A percentile compares a stretch with the other conserved stretches of the same genome.
Evolutionary conservation across 2,329 filamentous ascomycete species (phyloP).

Genomic region (Cladosporium sphaerospermum): DNA sequence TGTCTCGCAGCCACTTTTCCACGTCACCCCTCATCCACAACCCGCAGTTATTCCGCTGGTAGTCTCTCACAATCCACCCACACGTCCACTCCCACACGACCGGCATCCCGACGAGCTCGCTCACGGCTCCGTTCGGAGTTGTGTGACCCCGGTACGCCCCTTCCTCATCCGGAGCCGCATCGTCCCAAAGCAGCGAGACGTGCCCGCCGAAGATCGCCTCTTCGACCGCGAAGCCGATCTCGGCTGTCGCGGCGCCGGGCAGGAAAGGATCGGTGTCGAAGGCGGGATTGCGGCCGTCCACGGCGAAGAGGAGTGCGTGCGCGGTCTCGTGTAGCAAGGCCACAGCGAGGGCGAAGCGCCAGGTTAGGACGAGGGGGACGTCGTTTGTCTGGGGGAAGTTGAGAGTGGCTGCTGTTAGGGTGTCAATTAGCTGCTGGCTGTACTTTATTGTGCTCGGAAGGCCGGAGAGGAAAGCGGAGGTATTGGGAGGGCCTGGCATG

Average conservation of each 20-base stretch:
- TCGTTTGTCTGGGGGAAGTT: background rate
- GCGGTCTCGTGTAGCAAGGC: conserved; percentile 4
- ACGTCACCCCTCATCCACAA: background rate
- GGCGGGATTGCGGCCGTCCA: background rate
- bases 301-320: background rate
- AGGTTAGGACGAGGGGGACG: background rate
- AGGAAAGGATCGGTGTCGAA: background rate
- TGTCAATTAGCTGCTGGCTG: background rate
- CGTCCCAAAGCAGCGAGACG: background rate
- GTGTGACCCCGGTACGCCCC: background rate
- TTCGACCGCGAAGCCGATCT: conserved; percentile 3
- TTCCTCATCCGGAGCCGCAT: background rate
- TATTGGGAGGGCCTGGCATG: too few species aligned
- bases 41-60: background rate
- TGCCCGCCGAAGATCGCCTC: background rate
- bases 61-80: background rate
- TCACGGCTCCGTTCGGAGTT: background rate
- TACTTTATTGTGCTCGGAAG: background rate
- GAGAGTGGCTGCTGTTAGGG: background rate
- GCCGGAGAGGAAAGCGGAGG: background rate
- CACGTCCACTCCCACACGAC: conserved; percentile 3
- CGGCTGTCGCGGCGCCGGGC: background rate
- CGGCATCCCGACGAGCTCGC: background rate
- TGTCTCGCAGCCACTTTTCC: background rate
- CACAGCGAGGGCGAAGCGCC: conserved; percentile 4